A percentile compares a stretch with the other conserved stretches of the same genome.
phyloP scores from a whole-genome alignment of 108 stramenopile species.

The Skeletonema menzelii region DNA sequence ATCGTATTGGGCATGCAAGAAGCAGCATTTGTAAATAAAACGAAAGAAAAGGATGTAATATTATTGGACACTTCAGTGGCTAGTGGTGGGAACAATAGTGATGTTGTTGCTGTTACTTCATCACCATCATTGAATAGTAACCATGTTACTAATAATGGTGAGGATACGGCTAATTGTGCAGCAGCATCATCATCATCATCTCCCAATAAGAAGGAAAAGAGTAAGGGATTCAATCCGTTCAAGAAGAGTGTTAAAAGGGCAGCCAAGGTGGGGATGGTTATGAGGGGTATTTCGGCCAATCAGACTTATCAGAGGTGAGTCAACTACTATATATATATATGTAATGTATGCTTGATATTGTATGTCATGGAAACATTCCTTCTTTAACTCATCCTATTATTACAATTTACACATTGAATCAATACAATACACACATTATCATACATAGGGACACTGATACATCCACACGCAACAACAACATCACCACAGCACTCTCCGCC shows the following conservation, averaged over 20 bases:
- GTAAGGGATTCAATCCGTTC: not conserved
- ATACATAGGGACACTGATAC: not conserved
- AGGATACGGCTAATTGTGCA: not conserved
- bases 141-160: not conserved
- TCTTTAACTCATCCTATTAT: not conserved
- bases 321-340: not conserved
- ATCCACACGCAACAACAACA: not conserved
- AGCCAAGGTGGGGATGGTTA: slow-evolving; percentile 2
- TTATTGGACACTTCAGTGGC: not conserved
- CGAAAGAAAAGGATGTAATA: not conserved
- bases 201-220: not conserved
- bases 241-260: not conserved
- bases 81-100: not conserved
- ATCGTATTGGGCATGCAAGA: slow-evolving; percentile 58
- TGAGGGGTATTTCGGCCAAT: slow-evolving; percentile 19
- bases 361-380: no score
- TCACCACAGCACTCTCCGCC: not conserved
- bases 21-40: slow-evolving; percentile 31
- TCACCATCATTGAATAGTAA: not conserved
- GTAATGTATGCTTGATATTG: no score
- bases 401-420: not conserved
- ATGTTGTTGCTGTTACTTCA: not conserved
- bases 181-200: not conserved
- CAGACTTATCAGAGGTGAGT: slow-evolving; percentile 20
- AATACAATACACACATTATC: not conserved